These are phyloP conservation scores for Trichoderma lentiforme DNA, from an alignment of 2,329 filamentous ascomycete species.

Conservation along the genomic window DNA sequence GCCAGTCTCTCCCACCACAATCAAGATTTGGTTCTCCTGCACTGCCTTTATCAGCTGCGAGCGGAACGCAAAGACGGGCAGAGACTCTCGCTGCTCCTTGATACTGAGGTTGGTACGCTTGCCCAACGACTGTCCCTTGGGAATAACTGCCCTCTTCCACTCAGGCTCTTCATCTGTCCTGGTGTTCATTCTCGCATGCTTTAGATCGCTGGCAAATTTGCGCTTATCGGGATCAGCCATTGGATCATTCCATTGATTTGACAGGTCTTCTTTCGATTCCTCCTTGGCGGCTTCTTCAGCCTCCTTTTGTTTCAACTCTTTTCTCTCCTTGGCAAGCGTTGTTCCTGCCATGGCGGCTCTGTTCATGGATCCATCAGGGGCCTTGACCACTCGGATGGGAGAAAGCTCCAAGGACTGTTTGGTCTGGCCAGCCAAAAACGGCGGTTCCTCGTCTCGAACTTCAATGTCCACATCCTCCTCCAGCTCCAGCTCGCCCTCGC, in stretches of 20 bases:
- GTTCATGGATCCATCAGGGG: conserved; percentile 96
- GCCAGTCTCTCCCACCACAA: conserved; percentile 95
- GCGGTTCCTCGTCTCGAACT: conserved; percentile 91
- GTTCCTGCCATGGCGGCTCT: conserved; percentile 93
- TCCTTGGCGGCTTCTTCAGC: conserved; percentile 71
- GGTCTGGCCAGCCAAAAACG: conserved; percentile 92
- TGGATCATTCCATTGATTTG: conserved; percentile 92
- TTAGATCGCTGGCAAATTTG: conserved; percentile 84
- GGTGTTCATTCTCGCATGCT: conserved; percentile 60
- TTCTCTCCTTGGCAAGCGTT: conserved; percentile 80
- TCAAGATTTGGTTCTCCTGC: conserved; percentile 81
- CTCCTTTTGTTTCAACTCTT: conserved; percentile 86
- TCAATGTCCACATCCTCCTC: conserved; percentile 98
- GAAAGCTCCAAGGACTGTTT: conserved; percentile 94
- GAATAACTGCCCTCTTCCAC: conserved; percentile 83
- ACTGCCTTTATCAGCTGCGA: conserved; percentile 85
- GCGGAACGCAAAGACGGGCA: conserved; percentile 88
- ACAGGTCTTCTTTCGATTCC: conserved; percentile 76
- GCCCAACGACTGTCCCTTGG: conserved; percentile 75
- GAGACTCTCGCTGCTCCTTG: conserved; percentile 85
- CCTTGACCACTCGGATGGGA: conserved; percentile 94
- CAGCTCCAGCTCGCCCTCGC: conserved; percentile 83
- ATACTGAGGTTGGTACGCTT: conserved; percentile 89
- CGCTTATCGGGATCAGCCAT: conserved; percentile 84
- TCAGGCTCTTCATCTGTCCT: conserved; percentile 74